Base-by-base conservation (phyloP, 75 land plant genomes). In the Cupressus sempervirens region DNA sequence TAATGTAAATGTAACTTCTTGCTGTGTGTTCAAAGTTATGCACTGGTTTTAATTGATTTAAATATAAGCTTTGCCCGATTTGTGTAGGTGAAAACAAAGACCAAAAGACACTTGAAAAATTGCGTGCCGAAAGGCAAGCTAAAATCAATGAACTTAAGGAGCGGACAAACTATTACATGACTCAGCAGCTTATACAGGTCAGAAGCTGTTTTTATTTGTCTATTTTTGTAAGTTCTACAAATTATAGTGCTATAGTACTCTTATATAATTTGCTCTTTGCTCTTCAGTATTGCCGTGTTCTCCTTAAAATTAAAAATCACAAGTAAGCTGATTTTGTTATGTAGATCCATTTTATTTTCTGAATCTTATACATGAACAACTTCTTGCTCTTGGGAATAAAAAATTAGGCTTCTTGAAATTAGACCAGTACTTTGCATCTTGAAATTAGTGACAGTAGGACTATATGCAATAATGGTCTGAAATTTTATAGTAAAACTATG, bases 101-200 rank as follows among this genome's bases (percentile, higher is more conserved):
- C 89, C 95, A 98, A 82, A 91, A 93, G 86, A 93, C 92, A 45
- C 91, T 98, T 67, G 99, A 98, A 77, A 89, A 88, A 84, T 88
- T 98, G 70, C 90, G 94, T 23, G 93, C 91, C 83, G 98, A 98
- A 87, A 94, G 97, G 84, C 91, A 92, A 87, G 94, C 91, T 48
- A 96, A 96, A 85, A 94, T 98, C 65, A 92, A 96, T 89, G 99
- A 96, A 74, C 97, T 98, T 14, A 98, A 98, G 81, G 95, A 96
- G 93, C 95, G 88, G 83, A 96, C 97, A 58, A 96, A 96, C 82
- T 98, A 93, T 84, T 98, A 98, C 85, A 77, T 83, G 30, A 98
- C 98, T 1, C 99, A 95, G 84, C 95, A 94, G 86, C 97, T 96
- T 23, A 98, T 98, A 85, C 99, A 98, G 94, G 99, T 96, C 14